A percentile compares a stretch with the other conserved stretches of the same genome.
Conservation (phyloP, 441 rosid species). For the Iberis amara region DNA sequence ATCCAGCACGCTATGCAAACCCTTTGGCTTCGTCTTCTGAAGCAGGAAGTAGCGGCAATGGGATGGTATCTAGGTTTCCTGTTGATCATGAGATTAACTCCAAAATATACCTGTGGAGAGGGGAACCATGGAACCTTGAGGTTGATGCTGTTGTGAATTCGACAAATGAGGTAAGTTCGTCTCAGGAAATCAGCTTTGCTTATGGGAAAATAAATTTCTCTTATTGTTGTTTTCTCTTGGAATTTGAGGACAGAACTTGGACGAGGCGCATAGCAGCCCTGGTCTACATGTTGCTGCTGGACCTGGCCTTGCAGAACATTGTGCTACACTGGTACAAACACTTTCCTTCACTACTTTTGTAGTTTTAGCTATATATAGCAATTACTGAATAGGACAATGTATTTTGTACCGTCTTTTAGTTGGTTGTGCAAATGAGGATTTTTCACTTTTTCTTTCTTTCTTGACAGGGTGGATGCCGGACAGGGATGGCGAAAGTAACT, state of each 20-base stretch:
- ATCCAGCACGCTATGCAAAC: conserved; percentile 62
- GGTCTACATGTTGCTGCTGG: conserved; percentile 99
- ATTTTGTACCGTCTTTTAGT: not conserved
- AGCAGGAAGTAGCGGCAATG: conserved; percentile 56
- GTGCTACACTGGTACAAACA: conserved; percentile 69
- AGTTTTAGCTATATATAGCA: too few species aligned
- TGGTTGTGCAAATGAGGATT: conserved; percentile 11
- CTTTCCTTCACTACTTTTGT: conserved; percentile 1
- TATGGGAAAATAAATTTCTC: not conserved
- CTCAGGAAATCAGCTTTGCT: not conserved
- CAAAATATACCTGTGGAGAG: conserved; percentile 90
- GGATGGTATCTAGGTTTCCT: conserved; percentile 77
- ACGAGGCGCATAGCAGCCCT: conserved; percentile 90
- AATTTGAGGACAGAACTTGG: conserved; percentile 63
- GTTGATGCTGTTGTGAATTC: conserved; percentile 98
- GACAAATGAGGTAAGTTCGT: conserved; percentile 70
- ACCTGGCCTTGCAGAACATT: conserved; percentile 94
- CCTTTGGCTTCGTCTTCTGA: conserved; percentile 62
- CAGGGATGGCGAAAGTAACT: conserved; percentile 98
- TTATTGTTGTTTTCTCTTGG: conserved; percentile 14
- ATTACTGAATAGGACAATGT: not conserved
- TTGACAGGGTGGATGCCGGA: conserved; percentile 92
- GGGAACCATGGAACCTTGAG: conserved; percentile 98
- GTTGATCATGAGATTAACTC: conserved; percentile 80
- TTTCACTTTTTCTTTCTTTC: conserved; percentile 25